Conservation (phyloP, 345 rosid genomes). For the Reutealis trisperma region DNA sequence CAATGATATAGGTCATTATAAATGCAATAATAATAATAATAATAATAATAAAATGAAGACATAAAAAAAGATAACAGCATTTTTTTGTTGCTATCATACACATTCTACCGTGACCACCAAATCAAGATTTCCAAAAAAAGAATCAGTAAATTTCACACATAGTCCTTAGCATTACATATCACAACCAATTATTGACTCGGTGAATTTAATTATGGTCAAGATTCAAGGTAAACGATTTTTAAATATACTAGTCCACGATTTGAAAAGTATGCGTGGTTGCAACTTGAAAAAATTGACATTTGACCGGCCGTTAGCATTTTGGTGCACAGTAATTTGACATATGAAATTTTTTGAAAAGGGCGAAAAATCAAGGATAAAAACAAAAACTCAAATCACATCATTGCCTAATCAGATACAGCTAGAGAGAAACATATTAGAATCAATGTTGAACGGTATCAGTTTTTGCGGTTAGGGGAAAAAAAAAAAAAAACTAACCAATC, state of each 20-base stretch:
- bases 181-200: background rate
- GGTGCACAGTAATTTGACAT: slow-evolving; percentile 3
- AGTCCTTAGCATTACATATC: background rate
- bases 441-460: slow-evolving; percentile 8
- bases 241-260: background rate
- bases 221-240: background rate
- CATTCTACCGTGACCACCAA: slow-evolving; percentile 13
- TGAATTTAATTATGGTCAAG: slow-evolving; percentile 5
- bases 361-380: slow-evolving; percentile 23
- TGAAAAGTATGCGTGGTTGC: slow-evolving; percentile 10
- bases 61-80: background rate
- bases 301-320: slow-evolving; percentile 16
- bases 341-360: background rate
- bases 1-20: background rate
- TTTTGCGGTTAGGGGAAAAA: slow-evolving; percentile 17
- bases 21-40: background rate
- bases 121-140: slow-evolving; percentile 8
- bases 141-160: background rate
- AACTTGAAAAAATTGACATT: slow-evolving; percentile 13
- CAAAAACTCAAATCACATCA: slow-evolving; percentile 29
- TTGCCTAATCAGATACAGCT: slow-evolving; percentile 23
- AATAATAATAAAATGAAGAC: background rate
- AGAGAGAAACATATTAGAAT: slow-evolving; percentile 17
- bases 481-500: slow-evolving; percentile 28
- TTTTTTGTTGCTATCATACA: slow-evolving; percentile 29